phyloP scores from a whole-genome alignment of 2,329 filamentous ascomycete species.

The Thelonectria olida region DNA sequence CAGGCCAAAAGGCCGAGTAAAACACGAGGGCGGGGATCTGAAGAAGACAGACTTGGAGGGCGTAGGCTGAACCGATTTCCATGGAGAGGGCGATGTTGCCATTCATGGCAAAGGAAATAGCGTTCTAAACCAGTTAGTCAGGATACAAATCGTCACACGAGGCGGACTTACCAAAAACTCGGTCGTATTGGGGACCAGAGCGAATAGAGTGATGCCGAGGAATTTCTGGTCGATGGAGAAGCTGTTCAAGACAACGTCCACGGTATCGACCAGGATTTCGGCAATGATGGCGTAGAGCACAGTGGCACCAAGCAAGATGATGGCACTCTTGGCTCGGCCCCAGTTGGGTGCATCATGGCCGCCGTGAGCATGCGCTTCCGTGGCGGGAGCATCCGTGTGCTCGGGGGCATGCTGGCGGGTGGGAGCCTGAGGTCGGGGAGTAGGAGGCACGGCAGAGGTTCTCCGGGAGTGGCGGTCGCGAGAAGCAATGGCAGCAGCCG shows the following conservation, averaged over 20 bases:
- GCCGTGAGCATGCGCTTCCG: constrained; percentile 60
- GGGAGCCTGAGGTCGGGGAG: constrained; percentile 38
- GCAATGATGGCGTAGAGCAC: constrained; percentile 96
- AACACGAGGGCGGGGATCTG: constrained; percentile 94
- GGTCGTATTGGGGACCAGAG: constrained; percentile 96
- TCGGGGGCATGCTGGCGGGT: constrained; percentile 46
- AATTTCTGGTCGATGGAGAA: constrained; percentile 97
- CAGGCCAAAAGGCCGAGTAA: constrained; percentile 81
- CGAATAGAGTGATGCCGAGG: constrained; percentile 94
- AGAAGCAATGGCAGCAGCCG: constrained; percentile 86
- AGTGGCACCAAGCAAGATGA: constrained; percentile 90
- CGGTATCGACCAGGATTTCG: constrained; percentile 95
- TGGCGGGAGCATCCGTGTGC: constrained; percentile 41
- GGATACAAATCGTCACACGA: constrained; percentile 10
- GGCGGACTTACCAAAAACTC: constrained; percentile 83
- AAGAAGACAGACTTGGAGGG: constrained; percentile 92
- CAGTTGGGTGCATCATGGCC: constrained; percentile 99
- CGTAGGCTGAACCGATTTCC: constrained; percentile 98
- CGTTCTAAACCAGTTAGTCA: constrained; percentile 68
- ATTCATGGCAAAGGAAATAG: constrained; percentile 99
- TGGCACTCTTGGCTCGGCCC: constrained; percentile 88
- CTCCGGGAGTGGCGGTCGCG: constrained; percentile 67
- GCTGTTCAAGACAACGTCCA: constrained; percentile 92
- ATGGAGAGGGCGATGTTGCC: constrained; percentile 98
- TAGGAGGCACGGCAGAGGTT: constrained; percentile 43